Evolutionary conservation across 192 early-diverging fungal species (phyloP).

Genomic region (Backusella sp.): DNA sequence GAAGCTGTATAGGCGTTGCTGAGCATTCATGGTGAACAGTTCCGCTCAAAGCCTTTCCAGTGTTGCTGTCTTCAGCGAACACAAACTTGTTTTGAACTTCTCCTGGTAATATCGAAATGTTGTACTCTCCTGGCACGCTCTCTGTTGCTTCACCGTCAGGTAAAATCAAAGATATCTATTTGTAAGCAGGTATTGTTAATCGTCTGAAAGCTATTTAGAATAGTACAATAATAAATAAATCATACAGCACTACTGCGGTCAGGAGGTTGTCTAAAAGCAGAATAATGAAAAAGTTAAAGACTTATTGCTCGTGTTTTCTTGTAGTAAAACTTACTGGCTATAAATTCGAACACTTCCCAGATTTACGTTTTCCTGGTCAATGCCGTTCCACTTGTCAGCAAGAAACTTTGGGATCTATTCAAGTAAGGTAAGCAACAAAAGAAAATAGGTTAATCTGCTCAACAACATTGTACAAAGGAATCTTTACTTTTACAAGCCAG

Average conservation of each 20-base stretch:
- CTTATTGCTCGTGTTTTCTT: background rate
- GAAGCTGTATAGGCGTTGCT: constrained; percentile 57
- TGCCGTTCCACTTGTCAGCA: constrained; percentile 77
- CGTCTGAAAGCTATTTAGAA: background rate
- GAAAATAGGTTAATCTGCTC: background rate
- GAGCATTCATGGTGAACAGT: constrained; percentile 75
- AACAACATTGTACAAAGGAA: background rate
- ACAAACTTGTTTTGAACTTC: constrained; percentile 76
- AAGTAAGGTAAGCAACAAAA: background rate
- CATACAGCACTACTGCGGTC: constrained; percentile 12
- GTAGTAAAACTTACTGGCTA: constrained; percentile 39
- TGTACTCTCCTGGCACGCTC: constrained; percentile 83
- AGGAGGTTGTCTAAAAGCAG: constrained; percentile 6
- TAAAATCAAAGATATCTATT: constrained; percentile 65
- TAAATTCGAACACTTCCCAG: constrained; percentile 81
- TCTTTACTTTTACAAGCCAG: constrained; percentile 89
- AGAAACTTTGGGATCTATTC: constrained; percentile 80
- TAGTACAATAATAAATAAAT: background rate
- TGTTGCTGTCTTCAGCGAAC: constrained; percentile 64
- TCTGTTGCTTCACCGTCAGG: constrained; percentile 56
- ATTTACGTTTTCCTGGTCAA: constrained; percentile 64
- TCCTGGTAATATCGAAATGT: constrained; percentile 66
- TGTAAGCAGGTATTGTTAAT: background rate
- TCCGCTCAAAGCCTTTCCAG: constrained; percentile 41
- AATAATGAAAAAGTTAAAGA: background rate